These are phyloP conservation scores for Aspergillus sp. DNA, from an alignment of 2,329 filamentous ascomycete genomes.

Conservation along the genomic window DNA sequence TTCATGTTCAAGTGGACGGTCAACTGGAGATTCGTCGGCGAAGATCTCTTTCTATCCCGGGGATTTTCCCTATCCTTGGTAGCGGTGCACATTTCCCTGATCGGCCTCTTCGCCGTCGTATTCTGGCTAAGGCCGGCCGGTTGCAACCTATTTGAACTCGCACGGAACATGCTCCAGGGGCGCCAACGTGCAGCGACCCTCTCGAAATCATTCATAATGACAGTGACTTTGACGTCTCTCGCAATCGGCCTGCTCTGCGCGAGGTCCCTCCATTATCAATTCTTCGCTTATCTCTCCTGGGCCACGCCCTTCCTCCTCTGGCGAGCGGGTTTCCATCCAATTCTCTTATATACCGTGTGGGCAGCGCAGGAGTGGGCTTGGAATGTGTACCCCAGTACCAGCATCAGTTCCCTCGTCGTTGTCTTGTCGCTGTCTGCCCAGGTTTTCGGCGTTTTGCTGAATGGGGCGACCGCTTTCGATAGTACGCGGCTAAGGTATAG, in stretches of 20 bases:
- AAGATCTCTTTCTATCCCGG: constrained; percentile 65
- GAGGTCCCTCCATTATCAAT: constrained; percentile 86
- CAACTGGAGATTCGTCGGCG: constrained; percentile 93
- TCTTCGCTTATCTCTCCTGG: constrained; percentile 88
- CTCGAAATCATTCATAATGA: constrained; percentile 65
- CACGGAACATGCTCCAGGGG: constrained; percentile 44
- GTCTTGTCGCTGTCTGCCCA: constrained; percentile 62
- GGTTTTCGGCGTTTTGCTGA: constrained; percentile 52
- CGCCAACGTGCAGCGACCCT: constrained; percentile 48
- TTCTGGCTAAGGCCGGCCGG: constrained; percentile 65
- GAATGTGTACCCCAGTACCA: constrained; percentile 84
- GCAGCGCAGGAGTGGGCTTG: constrained; percentile 79
- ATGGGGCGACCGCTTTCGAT: constrained; percentile 19
- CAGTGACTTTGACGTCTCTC: constrained; percentile 65
- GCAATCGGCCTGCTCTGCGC: constrained; percentile 76
- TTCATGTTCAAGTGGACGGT: constrained; percentile 99
- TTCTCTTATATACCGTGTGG: constrained; percentile 62
- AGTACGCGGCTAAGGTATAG: constrained; percentile 10
- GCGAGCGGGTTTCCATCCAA: constrained; percentile 60
- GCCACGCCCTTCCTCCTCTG: constrained; percentile 78
- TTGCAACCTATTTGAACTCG: constrained; percentile 48
- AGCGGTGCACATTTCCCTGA: constrained; percentile 53
- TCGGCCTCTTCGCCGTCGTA: constrained; percentile 55
- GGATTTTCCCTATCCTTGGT: constrained; percentile 61
- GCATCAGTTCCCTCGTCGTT: constrained; percentile 54